These are phyloP conservation scores for Magnaporthiopsis rhizophila DNA, from an alignment of 2,329 filamentous ascomycete genomes.

Conservation along the genomic window DNA sequence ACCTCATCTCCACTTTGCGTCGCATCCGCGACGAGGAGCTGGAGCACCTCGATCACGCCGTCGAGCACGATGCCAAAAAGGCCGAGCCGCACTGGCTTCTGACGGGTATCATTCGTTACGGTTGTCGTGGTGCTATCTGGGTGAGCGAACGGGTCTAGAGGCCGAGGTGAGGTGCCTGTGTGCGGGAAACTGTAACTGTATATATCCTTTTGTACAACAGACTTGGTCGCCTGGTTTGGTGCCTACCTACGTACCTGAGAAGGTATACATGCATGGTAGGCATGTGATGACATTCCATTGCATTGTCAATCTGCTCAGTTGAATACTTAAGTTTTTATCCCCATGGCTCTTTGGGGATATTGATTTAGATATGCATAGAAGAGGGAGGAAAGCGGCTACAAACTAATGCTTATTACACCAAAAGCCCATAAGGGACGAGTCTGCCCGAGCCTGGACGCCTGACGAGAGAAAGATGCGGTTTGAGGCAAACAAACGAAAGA, in stretches of 20 bases:
- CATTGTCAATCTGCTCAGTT: neutral
- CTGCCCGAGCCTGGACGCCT: neutral
- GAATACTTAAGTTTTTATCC: neutral
- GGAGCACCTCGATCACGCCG: conserved; percentile 91
- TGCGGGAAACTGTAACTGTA: neutral
- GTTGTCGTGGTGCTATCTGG: conserved; percentile 89
- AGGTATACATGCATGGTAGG: neutral
- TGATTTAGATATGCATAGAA: neutral
- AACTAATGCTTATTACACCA: neutral
- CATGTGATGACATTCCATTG: neutral
- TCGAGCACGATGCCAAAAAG: conserved; percentile 86
- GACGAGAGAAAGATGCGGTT: neutral
- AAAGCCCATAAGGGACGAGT: neutral
- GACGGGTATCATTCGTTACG: conserved; percentile 79
- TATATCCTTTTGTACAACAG: neutral
- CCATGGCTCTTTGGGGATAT: neutral
- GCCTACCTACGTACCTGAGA: no score
- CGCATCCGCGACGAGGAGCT: conserved; percentile 91
- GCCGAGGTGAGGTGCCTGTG: neutral
- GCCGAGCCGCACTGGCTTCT: conserved; percentile 85
- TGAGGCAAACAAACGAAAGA: neutral
- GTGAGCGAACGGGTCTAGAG: conserved; percentile 58
- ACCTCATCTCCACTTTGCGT: conserved; percentile 65
- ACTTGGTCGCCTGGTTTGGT: neutral
- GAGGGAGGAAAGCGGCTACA: neutral